Conservation (phyloP, 352 stramenopile genomes). For the Phytophthora meadii region DNA sequence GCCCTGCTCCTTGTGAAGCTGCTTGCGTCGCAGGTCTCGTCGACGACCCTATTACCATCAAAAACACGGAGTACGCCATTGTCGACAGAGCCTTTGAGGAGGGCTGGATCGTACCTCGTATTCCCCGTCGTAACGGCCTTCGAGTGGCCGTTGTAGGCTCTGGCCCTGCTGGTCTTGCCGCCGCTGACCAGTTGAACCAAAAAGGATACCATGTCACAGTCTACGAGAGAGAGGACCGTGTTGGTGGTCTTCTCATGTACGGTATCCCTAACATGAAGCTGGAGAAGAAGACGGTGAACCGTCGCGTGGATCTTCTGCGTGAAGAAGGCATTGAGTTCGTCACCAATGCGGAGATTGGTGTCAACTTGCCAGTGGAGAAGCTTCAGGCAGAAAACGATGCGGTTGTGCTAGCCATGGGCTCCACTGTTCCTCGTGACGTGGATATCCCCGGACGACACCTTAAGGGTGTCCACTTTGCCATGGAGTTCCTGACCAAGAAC, state of each 20-base stretch:
- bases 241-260: slow-evolving; percentile 98
- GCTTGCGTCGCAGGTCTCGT: slow-evolving; percentile 96
- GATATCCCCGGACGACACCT: slow-evolving; percentile 89
- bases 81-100: slow-evolving; percentile 97
- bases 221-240: slow-evolving; percentile 96
- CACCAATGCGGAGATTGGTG: slow-evolving; percentile 94
- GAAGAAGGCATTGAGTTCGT: slow-evolving; percentile 98
- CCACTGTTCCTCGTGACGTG: slow-evolving; percentile 95
- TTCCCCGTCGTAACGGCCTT: slow-evolving; percentile 94
- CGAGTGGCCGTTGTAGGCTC: slow-evolving; percentile 96
- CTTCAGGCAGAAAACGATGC: slow-evolving; percentile 89
- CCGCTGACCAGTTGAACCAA: slow-evolving; percentile 98
- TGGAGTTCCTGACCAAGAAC: slow-evolving; percentile 98
- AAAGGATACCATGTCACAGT: slow-evolving; percentile 97
- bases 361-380: slow-evolving; percentile 83
- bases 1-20: slow-evolving; percentile 96
- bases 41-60: slow-evolving; percentile 97
- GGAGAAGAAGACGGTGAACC: slow-evolving; percentile 97
- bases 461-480: slow-evolving; percentile 97
- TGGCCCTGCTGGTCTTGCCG: slow-evolving; percentile 92
- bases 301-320: slow-evolving; percentile 93
- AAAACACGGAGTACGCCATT: slow-evolving; percentile 99
- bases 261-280: slow-evolving; percentile 99
- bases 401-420: slow-evolving; percentile 94
- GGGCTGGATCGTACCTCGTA: slow-evolving; percentile 94